phyloP scores from a whole-genome alignment of 75 land plant species.

The Picea glauca region DNA sequence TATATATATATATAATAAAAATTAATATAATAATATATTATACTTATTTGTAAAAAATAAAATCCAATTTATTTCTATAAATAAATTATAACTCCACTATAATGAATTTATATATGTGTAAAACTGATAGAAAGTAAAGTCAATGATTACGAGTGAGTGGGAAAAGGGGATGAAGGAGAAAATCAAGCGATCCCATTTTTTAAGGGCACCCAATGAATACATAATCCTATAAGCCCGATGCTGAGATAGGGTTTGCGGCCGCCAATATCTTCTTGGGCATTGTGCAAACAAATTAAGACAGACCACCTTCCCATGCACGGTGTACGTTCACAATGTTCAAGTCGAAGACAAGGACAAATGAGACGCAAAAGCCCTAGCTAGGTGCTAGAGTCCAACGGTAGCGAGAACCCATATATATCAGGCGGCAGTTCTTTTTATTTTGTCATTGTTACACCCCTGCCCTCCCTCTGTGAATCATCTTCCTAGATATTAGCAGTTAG shows the following conservation, averaged over 20 bases:
- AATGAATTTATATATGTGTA: neutral
- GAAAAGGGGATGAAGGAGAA: too few species aligned
- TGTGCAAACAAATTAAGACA: conserved; percentile 6
- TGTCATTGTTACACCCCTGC: neutral
- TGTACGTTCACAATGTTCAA: conserved; percentile 1
- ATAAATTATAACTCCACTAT: neutral
- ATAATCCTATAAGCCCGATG: neutral
- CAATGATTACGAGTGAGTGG: neutral
- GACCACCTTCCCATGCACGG: neutral
- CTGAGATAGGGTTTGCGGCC: neutral
- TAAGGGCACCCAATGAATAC: neutral
- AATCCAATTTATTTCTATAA: too few species aligned
- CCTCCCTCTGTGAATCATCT: neutral
- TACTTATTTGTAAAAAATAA: too few species aligned
- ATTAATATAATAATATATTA: too few species aligned
- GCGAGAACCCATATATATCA: neutral
- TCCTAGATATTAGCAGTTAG: neutral
- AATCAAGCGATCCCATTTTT: neutral
- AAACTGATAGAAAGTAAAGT: neutral
- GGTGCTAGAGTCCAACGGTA: neutral
- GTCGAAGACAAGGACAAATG: neutral
- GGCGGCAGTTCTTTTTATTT: neutral
- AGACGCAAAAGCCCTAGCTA: neutral
- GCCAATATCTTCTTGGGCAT: neutral
- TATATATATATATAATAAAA: too few species aligned